These are phyloP conservation scores for Patellaria atrata DNA, from an alignment of 495 filamentous ascomycete genomes.

Conservation along the genomic window DNA sequence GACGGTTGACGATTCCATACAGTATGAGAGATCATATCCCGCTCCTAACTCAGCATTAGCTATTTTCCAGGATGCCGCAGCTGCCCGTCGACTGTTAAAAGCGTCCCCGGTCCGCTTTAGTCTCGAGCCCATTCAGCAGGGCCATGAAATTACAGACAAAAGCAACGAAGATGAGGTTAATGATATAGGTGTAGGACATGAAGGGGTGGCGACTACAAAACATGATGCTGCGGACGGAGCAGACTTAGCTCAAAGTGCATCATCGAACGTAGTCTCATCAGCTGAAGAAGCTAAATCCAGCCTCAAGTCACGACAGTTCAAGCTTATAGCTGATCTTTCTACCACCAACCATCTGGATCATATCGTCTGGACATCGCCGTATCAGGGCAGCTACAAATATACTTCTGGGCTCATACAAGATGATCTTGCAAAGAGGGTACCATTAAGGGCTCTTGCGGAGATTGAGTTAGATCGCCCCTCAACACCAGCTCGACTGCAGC, in stretches of 20 bases:
- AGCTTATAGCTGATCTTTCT: conserved; percentile 19
- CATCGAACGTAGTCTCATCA: background rate
- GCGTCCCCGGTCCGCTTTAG: conserved; percentile 30
- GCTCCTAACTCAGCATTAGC: conserved; percentile 28
- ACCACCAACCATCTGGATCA: conserved; percentile 27
- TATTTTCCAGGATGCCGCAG: conserved; percentile 26
- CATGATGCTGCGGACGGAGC: background rate
- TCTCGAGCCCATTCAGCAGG: conserved; percentile 9
- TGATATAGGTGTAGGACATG: background rate
- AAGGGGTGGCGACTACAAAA: background rate
- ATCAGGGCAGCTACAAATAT: conserved; percentile 24
- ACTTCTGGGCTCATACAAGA: conserved; percentile 18
- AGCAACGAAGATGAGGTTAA: background rate
- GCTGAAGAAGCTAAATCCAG: too few relatives aligned
- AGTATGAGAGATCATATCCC: conserved; percentile 28
- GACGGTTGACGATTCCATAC: background rate
- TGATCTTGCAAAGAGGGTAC: conserved; percentile 21
- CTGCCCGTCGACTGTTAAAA: conserved; percentile 26
- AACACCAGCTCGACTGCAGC: conserved; percentile 11
- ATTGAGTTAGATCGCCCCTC: conserved; percentile 15
- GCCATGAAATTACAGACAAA: conserved; percentile 1
- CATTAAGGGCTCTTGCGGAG: conserved; percentile 24
- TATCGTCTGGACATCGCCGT: conserved; percentile 27
- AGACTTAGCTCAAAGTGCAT: background rate
- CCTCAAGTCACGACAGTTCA: conserved; percentile 17